A percentile compares a stretch with the other conserved stretches of the same genome.
Conservation (phyloP, 225 moss, liverwort and hornwort genomes). For the Climacium dendroides region DNA sequence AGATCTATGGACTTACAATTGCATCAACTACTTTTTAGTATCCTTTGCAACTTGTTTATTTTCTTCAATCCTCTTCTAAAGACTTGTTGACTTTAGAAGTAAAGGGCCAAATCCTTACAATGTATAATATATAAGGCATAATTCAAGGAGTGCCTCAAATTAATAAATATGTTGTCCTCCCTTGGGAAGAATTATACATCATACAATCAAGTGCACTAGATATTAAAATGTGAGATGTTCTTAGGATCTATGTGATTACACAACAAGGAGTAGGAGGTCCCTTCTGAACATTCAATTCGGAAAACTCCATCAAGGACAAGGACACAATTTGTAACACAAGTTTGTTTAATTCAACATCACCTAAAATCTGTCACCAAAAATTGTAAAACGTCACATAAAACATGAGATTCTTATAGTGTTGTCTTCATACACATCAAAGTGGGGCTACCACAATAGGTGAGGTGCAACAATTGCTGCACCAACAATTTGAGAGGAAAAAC, state of each 20-base stretch:
- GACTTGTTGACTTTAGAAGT: fast-evolving
- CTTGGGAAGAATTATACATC: background rate
- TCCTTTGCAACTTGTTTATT: background rate
- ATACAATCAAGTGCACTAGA: background rate
- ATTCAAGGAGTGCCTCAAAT: background rate
- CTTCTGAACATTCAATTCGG: fast-evolving
- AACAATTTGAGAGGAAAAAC: background rate
- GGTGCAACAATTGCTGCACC: too few species aligned
- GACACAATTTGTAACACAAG: too few species aligned
- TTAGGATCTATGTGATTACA: background rate
- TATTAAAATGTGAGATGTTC: fast-evolving
- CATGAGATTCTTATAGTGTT: too few species aligned
- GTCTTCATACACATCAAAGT: too few species aligned
- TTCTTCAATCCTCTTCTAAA: background rate
- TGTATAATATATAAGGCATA: background rate
- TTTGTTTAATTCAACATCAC: too few species aligned
- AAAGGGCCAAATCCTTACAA: background rate
- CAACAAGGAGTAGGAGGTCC: background rate
- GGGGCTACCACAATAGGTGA: too few species aligned
- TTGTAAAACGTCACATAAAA: too few species aligned
- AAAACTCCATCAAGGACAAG: background rate
- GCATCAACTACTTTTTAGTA: background rate
- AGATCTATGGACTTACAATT: background rate
- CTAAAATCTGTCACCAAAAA: too few species aligned
- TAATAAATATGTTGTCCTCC: background rate